A percentile compares a stretch with the other conserved stretches of the same genome.
Conservation (phyloP, 2,329 filamentous ascomycete genomes). For the Immersiporthe knoxdaviesiana region DNA sequence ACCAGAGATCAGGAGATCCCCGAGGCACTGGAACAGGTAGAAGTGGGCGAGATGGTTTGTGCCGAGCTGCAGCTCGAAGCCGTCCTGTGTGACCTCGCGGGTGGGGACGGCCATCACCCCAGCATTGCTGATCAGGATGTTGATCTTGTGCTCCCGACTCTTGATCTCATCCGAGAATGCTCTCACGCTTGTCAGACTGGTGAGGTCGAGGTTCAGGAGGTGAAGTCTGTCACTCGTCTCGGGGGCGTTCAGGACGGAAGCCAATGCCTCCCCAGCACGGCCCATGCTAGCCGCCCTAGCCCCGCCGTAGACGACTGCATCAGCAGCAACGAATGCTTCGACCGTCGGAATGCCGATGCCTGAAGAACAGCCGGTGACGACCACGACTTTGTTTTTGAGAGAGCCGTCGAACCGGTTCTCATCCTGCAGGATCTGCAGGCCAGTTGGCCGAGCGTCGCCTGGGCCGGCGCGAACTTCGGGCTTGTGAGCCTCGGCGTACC, state of each 20-base stretch:
- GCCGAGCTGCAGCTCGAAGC: constrained; percentile 54
- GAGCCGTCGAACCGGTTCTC: constrained; percentile 40
- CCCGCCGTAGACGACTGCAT: constrained; percentile 47
- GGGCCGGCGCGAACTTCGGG: constrained; percentile 34
- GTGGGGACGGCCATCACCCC: constrained; percentile 46
- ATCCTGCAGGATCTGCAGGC: constrained; percentile 41
- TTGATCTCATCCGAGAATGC: constrained; percentile 38
- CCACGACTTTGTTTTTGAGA: constrained; percentile 40
- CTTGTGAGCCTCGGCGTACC: constrained; percentile 31
- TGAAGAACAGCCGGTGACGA: constrained; percentile 45
- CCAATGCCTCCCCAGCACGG: constrained; percentile 42
- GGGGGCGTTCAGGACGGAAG: constrained; percentile 35
- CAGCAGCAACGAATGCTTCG: constrained; percentile 45
- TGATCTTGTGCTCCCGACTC: constrained; percentile 33
- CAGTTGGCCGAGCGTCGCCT: constrained; percentile 43
- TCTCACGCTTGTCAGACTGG: constrained; percentile 40
- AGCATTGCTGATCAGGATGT: constrained; percentile 47
- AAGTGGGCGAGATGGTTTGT: constrained; percentile 58
- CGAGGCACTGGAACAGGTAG: constrained; percentile 54
- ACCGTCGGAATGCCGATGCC: constrained; percentile 48
- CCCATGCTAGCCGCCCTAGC: constrained; percentile 42
- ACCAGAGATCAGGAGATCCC: constrained; percentile 45
- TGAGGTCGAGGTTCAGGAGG: constrained; percentile 40
- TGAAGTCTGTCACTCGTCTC: constrained; percentile 33
- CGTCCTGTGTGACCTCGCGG: constrained; percentile 44